Evolutionary conservation across 2,329 filamentous ascomycete genomes (phyloP), one percentile per base, ranked within the genome.

Genomic region (Fusarium nodosum): DNA sequence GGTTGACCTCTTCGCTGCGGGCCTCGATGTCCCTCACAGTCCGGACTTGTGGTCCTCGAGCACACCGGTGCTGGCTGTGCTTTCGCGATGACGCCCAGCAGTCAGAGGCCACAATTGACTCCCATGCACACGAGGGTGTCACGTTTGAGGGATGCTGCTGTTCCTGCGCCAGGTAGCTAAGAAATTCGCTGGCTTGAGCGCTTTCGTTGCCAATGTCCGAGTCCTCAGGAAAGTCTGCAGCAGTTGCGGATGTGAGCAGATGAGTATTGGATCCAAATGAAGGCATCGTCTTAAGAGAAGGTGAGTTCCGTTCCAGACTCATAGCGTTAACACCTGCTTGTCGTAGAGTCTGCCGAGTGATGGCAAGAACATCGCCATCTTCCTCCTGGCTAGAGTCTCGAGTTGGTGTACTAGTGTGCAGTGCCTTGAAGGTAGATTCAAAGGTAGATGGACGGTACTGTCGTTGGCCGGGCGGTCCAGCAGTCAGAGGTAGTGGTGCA

Each of bases 401-500:
- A 10, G 66, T 26, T 20, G 57, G 64, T 5, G 47, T n/a, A 31
- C 74, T 72, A 26, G 75, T 74, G 18, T 77, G 76, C 33, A 79
- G 73, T 33, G 77, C 73, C 57, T 77, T 81, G 60, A 79, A 74
- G 3, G 78, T 77, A 11, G 76, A 74, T 30, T 85, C 82, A 34
- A 83, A 78, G 4, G 80, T 80, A 26, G 80, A 79, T n/a, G 83
- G 78, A 22, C 79, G 82, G 68, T 82, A 82, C 58, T 85, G 83
- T 42, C 85, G 82, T 62, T 84, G 83, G 22, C 86, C 86, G 15
- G 86, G 86, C 42, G 86, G 86, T 3, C 86, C 86, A 30, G 86
- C 86, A 22, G 83, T 87, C 66, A 87, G 72, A 12, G 85, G 86
- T 24, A 77, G 80, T n/a, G 85, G 86, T 20, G 79, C 80, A 8